A percentile compares a stretch with the other conserved stretches of the same genome.
phyloP scores from a whole-genome alignment of 2,329 filamentous ascomycete species.

The Colletotrichum sansevieriae region DNA sequence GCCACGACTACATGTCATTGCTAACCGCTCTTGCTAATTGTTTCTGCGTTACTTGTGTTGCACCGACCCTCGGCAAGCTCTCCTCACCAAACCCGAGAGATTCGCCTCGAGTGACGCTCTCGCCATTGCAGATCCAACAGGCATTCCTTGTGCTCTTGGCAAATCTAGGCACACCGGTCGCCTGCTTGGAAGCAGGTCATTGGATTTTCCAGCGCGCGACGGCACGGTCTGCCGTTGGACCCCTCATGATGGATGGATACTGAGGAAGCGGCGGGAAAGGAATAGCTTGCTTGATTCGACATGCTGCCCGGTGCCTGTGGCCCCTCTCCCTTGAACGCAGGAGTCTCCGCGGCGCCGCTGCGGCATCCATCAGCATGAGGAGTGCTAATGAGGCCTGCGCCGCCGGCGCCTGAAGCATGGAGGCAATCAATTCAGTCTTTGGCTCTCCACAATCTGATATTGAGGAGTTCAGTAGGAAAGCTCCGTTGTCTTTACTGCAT shows the following conservation, averaged over 20 bases:
- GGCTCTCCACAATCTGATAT: conserved; percentile 19
- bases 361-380: conserved; percentile 19
- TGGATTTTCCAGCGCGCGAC: conserved; percentile 22
- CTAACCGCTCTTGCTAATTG: conserved; percentile 23
- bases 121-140: conserved; percentile 32
- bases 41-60: not conserved
- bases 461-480: conserved; percentile 25
- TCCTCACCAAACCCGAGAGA: conserved; percentile 11
- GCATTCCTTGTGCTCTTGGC: conserved; percentile 17
- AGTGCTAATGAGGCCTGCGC: conserved; percentile 32
- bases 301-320: not conserved
- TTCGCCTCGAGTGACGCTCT: conserved; percentile 9
- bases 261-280: conserved; percentile 22
- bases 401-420: conserved; percentile 35
- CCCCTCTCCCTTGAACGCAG: too few species aligned
- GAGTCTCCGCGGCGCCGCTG: conserved; percentile 9
- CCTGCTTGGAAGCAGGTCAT: conserved; percentile 5
- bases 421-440: not conserved
- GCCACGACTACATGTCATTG: conserved; percentile 30
- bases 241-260: conserved; percentile 23
- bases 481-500: conserved; percentile 31
- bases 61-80: conserved; percentile 31
- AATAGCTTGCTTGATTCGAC: conserved; percentile 5
- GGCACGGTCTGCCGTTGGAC: conserved; percentile 24
- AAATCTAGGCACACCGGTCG: not conserved